phyloP scores from a whole-genome alignment of 495 filamentous ascomycete species.

The Pseudotulostoma volvatum region DNA sequence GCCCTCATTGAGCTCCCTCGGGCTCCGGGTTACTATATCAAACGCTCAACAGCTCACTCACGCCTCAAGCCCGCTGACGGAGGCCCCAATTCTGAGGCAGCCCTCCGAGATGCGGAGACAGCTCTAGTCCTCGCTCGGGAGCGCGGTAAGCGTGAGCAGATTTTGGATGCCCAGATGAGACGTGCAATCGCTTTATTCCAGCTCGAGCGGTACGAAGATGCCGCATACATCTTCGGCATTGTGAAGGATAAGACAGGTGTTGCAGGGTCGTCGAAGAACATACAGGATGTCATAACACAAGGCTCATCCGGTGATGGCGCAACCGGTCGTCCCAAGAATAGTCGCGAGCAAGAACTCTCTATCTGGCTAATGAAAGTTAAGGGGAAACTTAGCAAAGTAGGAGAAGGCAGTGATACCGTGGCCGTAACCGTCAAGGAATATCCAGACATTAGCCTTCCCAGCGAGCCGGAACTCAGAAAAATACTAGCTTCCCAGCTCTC shows the following conservation, averaged over 20 bases:
- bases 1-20: conserved; percentile 51
- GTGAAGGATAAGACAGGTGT: conserved; percentile 20
- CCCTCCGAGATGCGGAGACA: conserved; percentile 66
- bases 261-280: conserved; percentile 2
- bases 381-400: conserved; percentile 33
- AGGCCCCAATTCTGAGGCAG: conserved; percentile 31
- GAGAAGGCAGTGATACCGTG: conserved; percentile 40
- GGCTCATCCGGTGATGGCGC: conserved; percentile 17
- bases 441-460: conserved; percentile 40
- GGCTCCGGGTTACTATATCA: conserved; percentile 69
- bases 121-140: conserved; percentile 52
- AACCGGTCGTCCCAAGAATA: conserved; percentile 42
- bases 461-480: conserved; percentile 18
- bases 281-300: conserved; percentile 18
- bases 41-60: conserved; percentile 71
- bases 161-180: conserved; percentile 66
- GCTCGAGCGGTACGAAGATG: conserved; percentile 58
- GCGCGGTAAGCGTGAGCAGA: conserved; percentile 64
- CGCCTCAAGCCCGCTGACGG: conserved; percentile 37
- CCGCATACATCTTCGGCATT: conserved; percentile 52
- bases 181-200: conserved; percentile 58
- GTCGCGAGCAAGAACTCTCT: conserved; percentile 25
- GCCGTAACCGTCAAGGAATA: conserved; percentile 45
- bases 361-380: conserved; percentile 48
- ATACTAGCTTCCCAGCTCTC: conserved; percentile 1